These are phyloP conservation scores for Hypoxylon perforatum DNA, from an alignment of 495 filamentous ascomycete genomes.

Conservation along the genomic window DNA sequence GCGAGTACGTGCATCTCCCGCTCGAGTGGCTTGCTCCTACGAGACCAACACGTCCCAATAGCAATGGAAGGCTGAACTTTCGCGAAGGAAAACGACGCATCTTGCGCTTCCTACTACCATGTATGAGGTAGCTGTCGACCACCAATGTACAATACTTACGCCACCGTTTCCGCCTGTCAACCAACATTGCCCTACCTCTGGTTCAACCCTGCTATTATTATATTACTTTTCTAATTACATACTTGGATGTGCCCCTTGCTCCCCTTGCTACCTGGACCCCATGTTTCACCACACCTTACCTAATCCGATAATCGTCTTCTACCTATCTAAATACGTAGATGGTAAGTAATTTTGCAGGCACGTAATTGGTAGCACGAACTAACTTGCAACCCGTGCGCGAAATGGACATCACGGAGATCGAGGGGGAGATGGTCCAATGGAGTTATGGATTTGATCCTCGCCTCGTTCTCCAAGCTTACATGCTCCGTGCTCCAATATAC, in stretches of 20 bases:
- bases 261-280: constrained; percentile 17
- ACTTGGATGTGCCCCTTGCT: constrained; percentile 2
- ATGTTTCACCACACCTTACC: constrained; percentile 30
- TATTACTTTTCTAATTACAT: constrained; percentile 31
- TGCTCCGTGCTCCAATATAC: neutral
- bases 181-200: constrained; percentile 28
- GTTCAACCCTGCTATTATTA: constrained; percentile 37
- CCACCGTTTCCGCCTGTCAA: constrained; percentile 23
- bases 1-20: constrained; percentile 42
- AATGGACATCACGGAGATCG: constrained; percentile 7
- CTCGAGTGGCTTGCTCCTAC: neutral
- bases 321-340: constrained; percentile 1
- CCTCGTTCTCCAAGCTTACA: neutral
- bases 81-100: neutral
- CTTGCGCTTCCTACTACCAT: constrained; percentile 6
- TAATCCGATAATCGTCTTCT: constrained; percentile 17
- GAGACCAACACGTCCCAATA: neutral
- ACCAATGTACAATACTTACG: constrained; percentile 12
- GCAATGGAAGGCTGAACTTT: constrained; percentile 15
- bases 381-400: constrained; percentile 15
- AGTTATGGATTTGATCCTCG: neutral
- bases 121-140: neutral
- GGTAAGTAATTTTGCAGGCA: neutral
- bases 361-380: neutral
- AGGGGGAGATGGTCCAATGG: constrained; percentile 2